Evolutionary conservation across 2,329 filamentous ascomycete genomes (phyloP).

Genomic region (Cercospora berteroae): DNA sequence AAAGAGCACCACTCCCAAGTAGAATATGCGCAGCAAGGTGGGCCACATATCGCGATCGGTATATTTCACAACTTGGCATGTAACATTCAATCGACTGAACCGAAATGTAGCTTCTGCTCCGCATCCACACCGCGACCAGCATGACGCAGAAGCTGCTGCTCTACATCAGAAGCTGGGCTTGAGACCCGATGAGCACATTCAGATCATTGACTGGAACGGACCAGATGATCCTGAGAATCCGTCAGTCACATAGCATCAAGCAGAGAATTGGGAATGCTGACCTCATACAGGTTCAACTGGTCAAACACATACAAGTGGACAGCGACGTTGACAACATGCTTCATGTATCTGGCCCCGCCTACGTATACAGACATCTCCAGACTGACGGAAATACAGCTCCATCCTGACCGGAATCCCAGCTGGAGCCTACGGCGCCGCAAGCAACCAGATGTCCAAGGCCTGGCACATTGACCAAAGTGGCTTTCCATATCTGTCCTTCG

Average conservation of each 20-base stretch:
- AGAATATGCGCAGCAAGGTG: conserved; percentile 2
- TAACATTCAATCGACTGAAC: not conserved
- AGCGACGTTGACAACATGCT: conserved; percentile 33
- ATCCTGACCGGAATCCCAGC: conserved; percentile 34
- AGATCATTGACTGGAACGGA: conserved; percentile 26
- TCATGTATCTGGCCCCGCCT: conserved; percentile 15
- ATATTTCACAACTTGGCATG: not conserved
- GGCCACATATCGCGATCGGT: conserved; percentile 7
- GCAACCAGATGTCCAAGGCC: conserved; percentile 27
- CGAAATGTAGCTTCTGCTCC: not conserved
- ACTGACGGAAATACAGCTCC: conserved; percentile 23
- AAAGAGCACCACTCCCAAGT: conserved; percentile 5
- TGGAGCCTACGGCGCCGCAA: conserved; percentile 32
- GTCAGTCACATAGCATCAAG: not conserved
- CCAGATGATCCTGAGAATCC: conserved; percentile 28
- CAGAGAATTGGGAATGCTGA: not conserved
- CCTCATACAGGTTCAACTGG: conserved; percentile 30
- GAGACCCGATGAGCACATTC: conserved; percentile 2
- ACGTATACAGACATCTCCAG: too few relatives aligned
- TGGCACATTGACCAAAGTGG: conserved; percentile 27
- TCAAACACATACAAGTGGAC: conserved; percentile 31
- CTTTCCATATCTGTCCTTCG: conserved; percentile 36
- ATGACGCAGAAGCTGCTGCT: conserved; percentile 1
- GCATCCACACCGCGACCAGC: conserved; percentile 2
- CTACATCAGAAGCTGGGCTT: conserved; percentile 2